phyloP scores from a whole-genome alignment of 139 green algal species.

The Coelastrella sp. region DNA sequence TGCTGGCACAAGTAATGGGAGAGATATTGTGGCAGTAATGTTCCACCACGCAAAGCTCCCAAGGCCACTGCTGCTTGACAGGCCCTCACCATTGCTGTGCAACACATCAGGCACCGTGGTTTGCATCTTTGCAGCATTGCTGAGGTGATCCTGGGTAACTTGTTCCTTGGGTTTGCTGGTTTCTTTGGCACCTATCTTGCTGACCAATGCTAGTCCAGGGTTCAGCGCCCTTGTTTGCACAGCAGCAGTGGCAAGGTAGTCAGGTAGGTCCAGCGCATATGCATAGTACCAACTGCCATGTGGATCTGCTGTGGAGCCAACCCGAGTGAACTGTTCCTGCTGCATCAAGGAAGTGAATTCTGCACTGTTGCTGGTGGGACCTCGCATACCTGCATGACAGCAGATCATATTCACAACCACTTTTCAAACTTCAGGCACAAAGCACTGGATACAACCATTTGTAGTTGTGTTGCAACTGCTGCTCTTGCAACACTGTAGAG shows the following conservation, averaged over 20 bases:
- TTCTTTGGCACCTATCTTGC: neutral
- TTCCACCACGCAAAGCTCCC: neutral
- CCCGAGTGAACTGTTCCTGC: neutral
- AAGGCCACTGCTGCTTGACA: neutral
- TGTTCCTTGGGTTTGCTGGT: neutral
- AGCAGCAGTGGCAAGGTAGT: neutral
- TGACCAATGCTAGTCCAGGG: slow-evolving; percentile 21
- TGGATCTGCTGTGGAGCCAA: neutral
- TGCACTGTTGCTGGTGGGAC: neutral
- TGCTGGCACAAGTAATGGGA: neutral
- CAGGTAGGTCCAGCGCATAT: neutral
- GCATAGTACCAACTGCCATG: slow-evolving; percentile 24
- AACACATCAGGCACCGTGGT: too few species aligned
- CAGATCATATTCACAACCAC: neutral
- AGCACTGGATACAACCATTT: too few species aligned
- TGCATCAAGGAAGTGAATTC: neutral
- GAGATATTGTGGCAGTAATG: neutral
- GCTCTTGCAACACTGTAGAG: too few species aligned
- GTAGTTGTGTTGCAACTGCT: too few species aligned
- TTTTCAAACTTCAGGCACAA: neutral
- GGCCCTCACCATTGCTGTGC: neutral
- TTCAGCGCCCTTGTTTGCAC: neutral
- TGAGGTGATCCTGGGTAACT: neutral
- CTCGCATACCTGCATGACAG: neutral
- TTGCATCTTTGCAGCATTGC: too few species aligned